Evolutionary conservation across 441 rosid genomes (phyloP).

Genomic region (Aleurites moluccanus): DNA sequence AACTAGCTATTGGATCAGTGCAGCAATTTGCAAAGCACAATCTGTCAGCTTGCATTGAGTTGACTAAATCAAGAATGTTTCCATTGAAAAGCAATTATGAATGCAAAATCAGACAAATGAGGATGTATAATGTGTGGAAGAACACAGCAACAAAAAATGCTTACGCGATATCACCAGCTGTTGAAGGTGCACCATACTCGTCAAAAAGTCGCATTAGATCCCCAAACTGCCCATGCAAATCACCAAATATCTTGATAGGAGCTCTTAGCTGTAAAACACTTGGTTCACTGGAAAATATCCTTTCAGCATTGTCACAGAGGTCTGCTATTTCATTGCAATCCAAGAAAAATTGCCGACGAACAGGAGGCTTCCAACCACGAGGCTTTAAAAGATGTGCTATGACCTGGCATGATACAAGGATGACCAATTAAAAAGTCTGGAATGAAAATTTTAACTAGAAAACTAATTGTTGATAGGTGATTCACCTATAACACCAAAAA

Average conservation of each 20-base stretch:
- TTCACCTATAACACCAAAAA: slow-evolving; percentile 18
- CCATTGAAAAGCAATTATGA: background rate
- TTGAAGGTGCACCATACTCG: slow-evolving; percentile 97
- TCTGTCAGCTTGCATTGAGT: background rate
- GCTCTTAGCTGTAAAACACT: slow-evolving; percentile 91
- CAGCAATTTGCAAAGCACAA: slow-evolving; percentile 6
- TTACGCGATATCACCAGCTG: slow-evolving; percentile 99
- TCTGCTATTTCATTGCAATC: slow-evolving; percentile 99
- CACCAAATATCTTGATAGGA: slow-evolving; percentile 97
- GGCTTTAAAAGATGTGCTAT: slow-evolving; percentile 93
- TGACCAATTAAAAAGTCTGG: slow-evolving; percentile 14
- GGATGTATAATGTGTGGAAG: background rate
- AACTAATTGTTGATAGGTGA: slow-evolving; percentile 5
- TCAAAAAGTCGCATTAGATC: slow-evolving; percentile 99
- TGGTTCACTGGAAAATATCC: slow-evolving; percentile 85
- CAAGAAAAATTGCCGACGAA: slow-evolving; percentile 93
- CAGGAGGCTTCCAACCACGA: slow-evolving; percentile 99
- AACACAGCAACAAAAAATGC: slow-evolving; percentile 27
- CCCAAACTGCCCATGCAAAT: slow-evolving; percentile 98
- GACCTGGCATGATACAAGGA: slow-evolving; percentile 44
- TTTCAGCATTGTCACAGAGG: slow-evolving; percentile 90
- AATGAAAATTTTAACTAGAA: slow-evolving; percentile 1
- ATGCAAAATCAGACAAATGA: slow-evolving; percentile 10
- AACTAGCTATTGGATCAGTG: background rate
- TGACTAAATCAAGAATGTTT: slow-evolving; percentile 2